A percentile compares a stretch with the other conserved stretches of the same genome.
phyloP scores from a whole-genome alignment of 2,329 filamentous ascomycete genomes.

The Claviceps maximensis region DNA sequence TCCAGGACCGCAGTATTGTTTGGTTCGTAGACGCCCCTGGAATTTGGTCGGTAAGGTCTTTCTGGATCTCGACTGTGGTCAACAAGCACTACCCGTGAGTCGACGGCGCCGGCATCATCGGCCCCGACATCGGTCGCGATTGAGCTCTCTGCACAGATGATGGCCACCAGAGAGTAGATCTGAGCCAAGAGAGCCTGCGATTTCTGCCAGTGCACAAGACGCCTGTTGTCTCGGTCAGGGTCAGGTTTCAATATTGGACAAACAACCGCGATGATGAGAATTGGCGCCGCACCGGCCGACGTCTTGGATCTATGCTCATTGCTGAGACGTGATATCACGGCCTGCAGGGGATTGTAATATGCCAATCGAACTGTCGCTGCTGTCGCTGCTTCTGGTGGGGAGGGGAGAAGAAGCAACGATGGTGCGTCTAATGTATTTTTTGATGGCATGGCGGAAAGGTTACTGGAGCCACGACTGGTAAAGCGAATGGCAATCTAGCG shows the following conservation, averaged over 20 bases:
- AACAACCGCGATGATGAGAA: slow-evolving; percentile 44
- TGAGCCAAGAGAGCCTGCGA: slow-evolving; percentile 63
- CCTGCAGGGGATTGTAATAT: slow-evolving; percentile 45
- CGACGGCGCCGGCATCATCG: slow-evolving; percentile 54
- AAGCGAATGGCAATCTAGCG: not conserved
- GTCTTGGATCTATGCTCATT: slow-evolving; percentile 14
- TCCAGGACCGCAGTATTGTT: slow-evolving; percentile 36
- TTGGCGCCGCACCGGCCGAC: slow-evolving; percentile 19
- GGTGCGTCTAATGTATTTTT: not conserved
- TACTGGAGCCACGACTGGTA: not conserved
- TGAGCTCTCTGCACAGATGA: slow-evolving; percentile 51
- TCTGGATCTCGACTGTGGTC: slow-evolving; percentile 35
- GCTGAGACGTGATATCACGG: slow-evolving; percentile 37
- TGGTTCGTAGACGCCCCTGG: slow-evolving; percentile 23
- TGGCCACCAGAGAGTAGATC: slow-evolving; percentile 65
- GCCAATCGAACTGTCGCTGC: slow-evolving; percentile 39
- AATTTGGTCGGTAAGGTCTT: slow-evolving; percentile 19
- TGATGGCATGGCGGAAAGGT: not conserved
- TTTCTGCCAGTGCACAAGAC: slow-evolving; percentile 44
- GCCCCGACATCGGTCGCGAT: slow-evolving; percentile 44
- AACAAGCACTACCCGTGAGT: slow-evolving; percentile 61
- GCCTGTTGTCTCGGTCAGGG: slow-evolving; percentile 27
- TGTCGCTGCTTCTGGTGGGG: slow-evolving; percentile 43
- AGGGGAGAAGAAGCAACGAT: slow-evolving; percentile 50
- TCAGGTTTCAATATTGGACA: slow-evolving; percentile 45